Evolutionary conservation across 495 filamentous ascomycete species (phyloP).

Genomic region (Aspergillus nidulans): DNA sequence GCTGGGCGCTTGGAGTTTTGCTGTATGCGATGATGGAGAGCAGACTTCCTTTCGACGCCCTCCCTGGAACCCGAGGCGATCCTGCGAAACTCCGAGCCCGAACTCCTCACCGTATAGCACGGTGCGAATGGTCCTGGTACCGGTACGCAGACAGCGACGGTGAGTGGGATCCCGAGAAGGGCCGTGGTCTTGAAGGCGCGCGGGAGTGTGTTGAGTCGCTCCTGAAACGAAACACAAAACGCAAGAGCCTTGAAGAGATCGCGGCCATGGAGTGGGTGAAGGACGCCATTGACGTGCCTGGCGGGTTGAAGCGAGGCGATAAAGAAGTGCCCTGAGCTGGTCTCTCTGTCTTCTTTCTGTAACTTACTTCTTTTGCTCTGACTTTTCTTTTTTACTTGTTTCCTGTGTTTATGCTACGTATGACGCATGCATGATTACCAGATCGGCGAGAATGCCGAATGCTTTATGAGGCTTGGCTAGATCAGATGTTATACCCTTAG

Average conservation of each 20-base stretch:
- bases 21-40: conserved; percentile 92
- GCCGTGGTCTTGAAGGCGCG: conserved; percentile 63
- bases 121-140: conserved; percentile 92
- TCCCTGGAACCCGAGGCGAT: conserved; percentile 66
- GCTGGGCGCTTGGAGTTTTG: conserved; percentile 91
- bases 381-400: conserved; percentile 5
- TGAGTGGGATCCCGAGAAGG: conserved; percentile 59
- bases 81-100: conserved; percentile 65
- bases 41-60: conserved; percentile 84
- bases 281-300: conserved; percentile 65
- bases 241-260: conserved; percentile 70
- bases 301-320: conserved; percentile 64
- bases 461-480: conserved; percentile 1
- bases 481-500: conserved; percentile 1
- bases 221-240: conserved; percentile 69
- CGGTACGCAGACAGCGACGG: conserved; percentile 72
- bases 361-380: conserved; percentile 7
- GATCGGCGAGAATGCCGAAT: background rate
- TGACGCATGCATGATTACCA: conserved; percentile 1
- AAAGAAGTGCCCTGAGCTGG: conserved; percentile 54
- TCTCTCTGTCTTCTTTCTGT: conserved; percentile 19
- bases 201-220: conserved; percentile 76
- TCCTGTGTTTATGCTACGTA: conserved; percentile 11
- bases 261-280: conserved; percentile 70
- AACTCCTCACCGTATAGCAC: conserved; percentile 87